Evolutionary conservation across 2,329 filamentous ascomycete genomes (phyloP).

Genomic region (Aspergillus ustus): DNA sequence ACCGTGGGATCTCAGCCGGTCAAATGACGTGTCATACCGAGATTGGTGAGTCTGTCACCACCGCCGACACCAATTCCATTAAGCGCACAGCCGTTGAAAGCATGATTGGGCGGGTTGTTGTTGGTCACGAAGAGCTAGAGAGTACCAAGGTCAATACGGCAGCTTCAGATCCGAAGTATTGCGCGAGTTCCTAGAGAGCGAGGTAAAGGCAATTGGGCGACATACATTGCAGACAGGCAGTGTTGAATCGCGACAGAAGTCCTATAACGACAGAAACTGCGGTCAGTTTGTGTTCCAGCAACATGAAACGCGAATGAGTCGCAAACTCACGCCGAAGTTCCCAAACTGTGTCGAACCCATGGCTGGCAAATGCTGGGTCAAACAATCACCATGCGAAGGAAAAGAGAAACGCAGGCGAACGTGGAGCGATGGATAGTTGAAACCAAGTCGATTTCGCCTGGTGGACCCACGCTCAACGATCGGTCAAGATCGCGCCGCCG

Average conservation of each 20-base stretch:
- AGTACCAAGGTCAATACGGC: slow-evolving; percentile 23
- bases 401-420: slow-evolving; percentile 8
- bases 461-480: slow-evolving; percentile 31
- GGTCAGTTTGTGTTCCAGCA: slow-evolving; percentile 23
- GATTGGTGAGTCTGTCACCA: slow-evolving; percentile 73
- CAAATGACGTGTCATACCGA: slow-evolving; percentile 63
- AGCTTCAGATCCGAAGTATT: slow-evolving; percentile 4
- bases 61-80: slow-evolving; percentile 73
- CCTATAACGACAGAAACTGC: slow-evolving; percentile 51
- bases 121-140: slow-evolving; percentile 66
- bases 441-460: slow-evolving; percentile 23
- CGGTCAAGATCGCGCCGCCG: slow-evolving; percentile 30
- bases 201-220: slow-evolving; percentile 29
- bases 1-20: neutral
- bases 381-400: slow-evolving; percentile 20
- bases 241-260: slow-evolving; percentile 83
- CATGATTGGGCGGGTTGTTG: slow-evolving; percentile 64
- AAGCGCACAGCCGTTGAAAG: slow-evolving; percentile 73
- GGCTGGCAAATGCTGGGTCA: slow-evolving; percentile 24
- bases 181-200: neutral
- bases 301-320: neutral
- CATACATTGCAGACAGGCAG: slow-evolving; percentile 84
- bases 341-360: slow-evolving; percentile 63
- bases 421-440: slow-evolving; percentile 19
- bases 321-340: slow-evolving; percentile 59